Evolutionary conservation across 768 basidiomycete species (phyloP).

Genomic region (Candolleomyces eurysporus): DNA sequence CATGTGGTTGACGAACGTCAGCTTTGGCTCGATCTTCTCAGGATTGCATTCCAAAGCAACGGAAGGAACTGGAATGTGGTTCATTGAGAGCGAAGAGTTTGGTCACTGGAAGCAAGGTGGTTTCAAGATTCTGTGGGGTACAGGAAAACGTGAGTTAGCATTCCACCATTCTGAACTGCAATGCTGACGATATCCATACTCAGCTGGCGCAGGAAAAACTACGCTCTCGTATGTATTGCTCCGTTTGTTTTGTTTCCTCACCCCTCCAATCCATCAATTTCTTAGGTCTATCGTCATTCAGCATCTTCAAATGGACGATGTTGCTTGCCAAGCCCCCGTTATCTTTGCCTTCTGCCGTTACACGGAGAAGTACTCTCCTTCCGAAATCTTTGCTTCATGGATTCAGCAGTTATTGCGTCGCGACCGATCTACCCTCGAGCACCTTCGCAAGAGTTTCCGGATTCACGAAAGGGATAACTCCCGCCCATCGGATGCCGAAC

Average conservation of each 20-base stretch:
- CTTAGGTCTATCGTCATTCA: neutral
- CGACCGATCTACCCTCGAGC: neutral
- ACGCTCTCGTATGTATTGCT: neutral
- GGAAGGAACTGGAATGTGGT: neutral
- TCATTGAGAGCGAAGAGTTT: neutral
- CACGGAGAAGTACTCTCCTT: neutral
- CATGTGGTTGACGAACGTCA: neutral
- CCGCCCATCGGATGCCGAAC: neutral
- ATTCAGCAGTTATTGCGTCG: neutral
- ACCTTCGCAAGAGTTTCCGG: neutral
- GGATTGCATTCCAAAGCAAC: neutral
- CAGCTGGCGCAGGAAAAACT: constrained; percentile 1
- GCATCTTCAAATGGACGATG: neutral
- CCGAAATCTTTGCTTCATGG: neutral
- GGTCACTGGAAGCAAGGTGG: neutral
- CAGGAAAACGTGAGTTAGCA: neutral
- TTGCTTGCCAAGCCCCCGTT: neutral
- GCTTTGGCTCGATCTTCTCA: neutral
- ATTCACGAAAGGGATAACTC: neutral
- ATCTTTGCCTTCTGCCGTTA: constrained; percentile 4
- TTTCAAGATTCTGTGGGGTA: neutral
- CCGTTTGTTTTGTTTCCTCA: too few relatives aligned
- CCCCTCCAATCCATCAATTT: neutral
- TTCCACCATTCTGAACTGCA: too few relatives aligned
- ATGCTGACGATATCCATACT: neutral